These are phyloP conservation scores for Debaryomyces sp. DNA, from an alignment of 1,139 yeast species.

Conservation along the genomic window DNA sequence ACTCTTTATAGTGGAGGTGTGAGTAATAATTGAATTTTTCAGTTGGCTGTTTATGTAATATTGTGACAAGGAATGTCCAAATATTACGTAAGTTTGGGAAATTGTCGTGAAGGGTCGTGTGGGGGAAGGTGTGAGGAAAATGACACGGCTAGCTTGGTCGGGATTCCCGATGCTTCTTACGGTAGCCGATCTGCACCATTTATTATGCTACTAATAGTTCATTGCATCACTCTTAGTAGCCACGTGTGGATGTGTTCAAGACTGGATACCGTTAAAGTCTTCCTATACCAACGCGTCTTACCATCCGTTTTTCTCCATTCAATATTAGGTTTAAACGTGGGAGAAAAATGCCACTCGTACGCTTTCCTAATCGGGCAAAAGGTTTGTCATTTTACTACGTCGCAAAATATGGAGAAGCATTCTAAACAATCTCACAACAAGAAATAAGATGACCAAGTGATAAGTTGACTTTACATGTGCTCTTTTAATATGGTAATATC, in stretches of 20 bases:
- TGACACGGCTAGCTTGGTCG: background rate
- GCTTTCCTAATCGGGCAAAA: conserved; percentile 2
- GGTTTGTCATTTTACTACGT: background rate
- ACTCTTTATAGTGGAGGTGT: background rate
- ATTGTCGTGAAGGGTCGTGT: background rate
- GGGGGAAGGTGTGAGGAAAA: background rate
- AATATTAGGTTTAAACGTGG: background rate
- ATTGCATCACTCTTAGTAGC: background rate
- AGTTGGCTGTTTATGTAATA: background rate
- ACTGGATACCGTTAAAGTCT: background rate
- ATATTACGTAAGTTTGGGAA: background rate
- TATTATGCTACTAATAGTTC: background rate
- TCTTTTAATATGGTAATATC: background rate
- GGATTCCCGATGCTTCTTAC: background rate
- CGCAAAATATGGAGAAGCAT: background rate
- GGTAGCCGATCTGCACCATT: background rate
- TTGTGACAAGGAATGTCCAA: background rate
- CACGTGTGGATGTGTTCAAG: background rate
- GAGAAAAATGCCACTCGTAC: background rate
- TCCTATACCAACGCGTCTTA: no score
- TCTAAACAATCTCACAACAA: background rate
- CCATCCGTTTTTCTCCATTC: no score
- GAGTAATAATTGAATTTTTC: conserved; percentile 3
- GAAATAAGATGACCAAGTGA: background rate
- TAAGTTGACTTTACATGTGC: background rate